phyloP scores from a whole-genome alignment of 108 stramenopile genomes.

The Schizochytrium sp. region DNA sequence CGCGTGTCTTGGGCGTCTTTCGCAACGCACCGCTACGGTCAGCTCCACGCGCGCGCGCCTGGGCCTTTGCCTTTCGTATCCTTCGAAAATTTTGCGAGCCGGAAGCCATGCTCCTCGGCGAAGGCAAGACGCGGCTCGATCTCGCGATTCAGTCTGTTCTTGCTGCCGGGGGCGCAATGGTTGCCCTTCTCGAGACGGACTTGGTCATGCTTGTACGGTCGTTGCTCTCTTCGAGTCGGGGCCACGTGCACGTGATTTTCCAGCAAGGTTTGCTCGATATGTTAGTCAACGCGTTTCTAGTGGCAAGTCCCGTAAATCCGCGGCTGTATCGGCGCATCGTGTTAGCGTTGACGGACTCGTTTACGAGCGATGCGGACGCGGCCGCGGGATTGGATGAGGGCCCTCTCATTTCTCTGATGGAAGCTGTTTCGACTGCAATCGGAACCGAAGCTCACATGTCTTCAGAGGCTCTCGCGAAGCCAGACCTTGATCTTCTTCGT shows the following conservation, averaged over 20 bases:
- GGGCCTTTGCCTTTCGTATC: not conserved
- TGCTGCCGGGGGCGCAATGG: not conserved
- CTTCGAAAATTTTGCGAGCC: not conserved
- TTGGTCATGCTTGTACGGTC: not conserved
- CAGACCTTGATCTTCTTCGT: not conserved
- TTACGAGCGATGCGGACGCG: not conserved
- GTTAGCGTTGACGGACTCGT: not conserved
- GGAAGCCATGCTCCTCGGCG: not conserved
- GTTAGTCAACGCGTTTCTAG: not conserved
- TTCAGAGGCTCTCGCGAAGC: not conserved
- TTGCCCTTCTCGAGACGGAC: not conserved
- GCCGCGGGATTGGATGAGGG: not conserved
- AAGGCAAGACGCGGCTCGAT: not conserved
- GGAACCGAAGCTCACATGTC: not conserved
- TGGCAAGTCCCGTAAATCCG: conserved; percentile 4
- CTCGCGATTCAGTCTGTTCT: not conserved
- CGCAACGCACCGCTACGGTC: not conserved
- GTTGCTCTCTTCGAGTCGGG: not conserved
- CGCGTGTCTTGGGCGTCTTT: not conserved
- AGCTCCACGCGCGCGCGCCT: not conserved
- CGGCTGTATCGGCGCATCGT: not conserved
- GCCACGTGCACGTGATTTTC: not conserved
- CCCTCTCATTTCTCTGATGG: not conserved
- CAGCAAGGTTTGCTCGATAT: not conserved
- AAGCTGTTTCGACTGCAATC: not conserved